These are phyloP conservation scores for Tripterygium wilfordii DNA, from an alignment of 177 flowering plant species.

Conservation along the genomic window DNA sequence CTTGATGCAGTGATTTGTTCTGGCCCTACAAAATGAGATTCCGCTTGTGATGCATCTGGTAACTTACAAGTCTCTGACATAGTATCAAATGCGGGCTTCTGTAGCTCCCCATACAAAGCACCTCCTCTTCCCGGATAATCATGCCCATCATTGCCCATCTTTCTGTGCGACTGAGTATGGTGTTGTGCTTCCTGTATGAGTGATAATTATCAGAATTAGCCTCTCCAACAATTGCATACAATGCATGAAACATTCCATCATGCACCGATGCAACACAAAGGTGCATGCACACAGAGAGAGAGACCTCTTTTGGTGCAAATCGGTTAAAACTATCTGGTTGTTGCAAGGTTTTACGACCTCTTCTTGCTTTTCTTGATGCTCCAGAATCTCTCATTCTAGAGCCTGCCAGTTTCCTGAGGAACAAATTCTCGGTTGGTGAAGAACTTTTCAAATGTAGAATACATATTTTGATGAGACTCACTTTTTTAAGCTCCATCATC, in stretches of 20 bases:
- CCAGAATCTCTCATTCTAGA: constrained; percentile 34
- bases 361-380: constrained; percentile 40
- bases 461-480: neutral
- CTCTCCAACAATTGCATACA: too few species aligned
- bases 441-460: neutral
- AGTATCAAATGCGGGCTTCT: constrained; percentile 33
- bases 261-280: too few species aligned
- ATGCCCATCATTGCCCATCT: constrained; percentile 14
- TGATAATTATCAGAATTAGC: neutral
- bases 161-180: constrained; percentile 11
- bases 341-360: constrained; percentile 28
- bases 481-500: too few species aligned
- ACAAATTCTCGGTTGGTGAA: neutral
- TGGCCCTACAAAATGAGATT: constrained; percentile 14
- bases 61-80: constrained; percentile 25
- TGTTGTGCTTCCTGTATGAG: constrained; percentile 8
- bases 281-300: constrained; percentile 8
- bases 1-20: constrained; percentile 24
- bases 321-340: constrained; percentile 28
- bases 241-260: too few species aligned
- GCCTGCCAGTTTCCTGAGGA: constrained; percentile 50
- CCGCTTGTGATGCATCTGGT: constrained; percentile 21
- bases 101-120: constrained; percentile 10
- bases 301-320: constrained; percentile 30
- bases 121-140: constrained; percentile 13